These are phyloP conservation scores for Cercospora canescens DNA, from an alignment of 2,329 filamentous ascomycete species.

Conservation along the genomic window DNA sequence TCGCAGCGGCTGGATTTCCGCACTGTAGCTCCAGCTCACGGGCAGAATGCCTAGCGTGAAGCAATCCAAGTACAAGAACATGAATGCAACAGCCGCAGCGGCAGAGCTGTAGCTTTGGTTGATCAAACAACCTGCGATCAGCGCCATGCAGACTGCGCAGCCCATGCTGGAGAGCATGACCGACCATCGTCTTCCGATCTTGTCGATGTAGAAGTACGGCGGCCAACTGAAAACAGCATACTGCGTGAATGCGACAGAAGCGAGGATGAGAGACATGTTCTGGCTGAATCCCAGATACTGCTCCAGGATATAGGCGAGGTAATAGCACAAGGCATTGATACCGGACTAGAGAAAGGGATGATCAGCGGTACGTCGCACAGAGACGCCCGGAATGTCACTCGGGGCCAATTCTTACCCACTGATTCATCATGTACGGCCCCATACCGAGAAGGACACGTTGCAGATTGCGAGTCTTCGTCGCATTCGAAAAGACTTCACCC, in stretches of 20 bases:
- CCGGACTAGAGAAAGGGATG: constrained; percentile 9
- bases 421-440: constrained; percentile 40
- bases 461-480: constrained; percentile 38
- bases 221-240: constrained; percentile 36
- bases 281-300: constrained; percentile 30
- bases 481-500: constrained; percentile 40
- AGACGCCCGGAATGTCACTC: no score
- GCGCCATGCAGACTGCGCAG: constrained; percentile 37
- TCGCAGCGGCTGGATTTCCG: constrained; percentile 50
- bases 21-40: constrained; percentile 43
- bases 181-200: constrained; percentile 33
- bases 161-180: constrained; percentile 35
- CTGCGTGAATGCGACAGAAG: constrained; percentile 35
- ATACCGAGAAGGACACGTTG: constrained; percentile 40
- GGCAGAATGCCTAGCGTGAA: constrained; percentile 53
- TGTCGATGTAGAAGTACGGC: constrained; percentile 37
- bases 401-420: constrained; percentile 25
- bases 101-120: constrained; percentile 30
- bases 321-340: constrained; percentile 32
- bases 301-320: constrained; percentile 34
- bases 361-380: background rate
- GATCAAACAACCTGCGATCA: constrained; percentile 37
- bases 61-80: constrained; percentile 56
- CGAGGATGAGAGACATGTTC: constrained; percentile 34
- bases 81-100: constrained; percentile 39